These are phyloP conservation scores for Thamnidium elegans DNA, from an alignment of 192 early-diverging fungal genomes.

Conservation along the genomic window DNA sequence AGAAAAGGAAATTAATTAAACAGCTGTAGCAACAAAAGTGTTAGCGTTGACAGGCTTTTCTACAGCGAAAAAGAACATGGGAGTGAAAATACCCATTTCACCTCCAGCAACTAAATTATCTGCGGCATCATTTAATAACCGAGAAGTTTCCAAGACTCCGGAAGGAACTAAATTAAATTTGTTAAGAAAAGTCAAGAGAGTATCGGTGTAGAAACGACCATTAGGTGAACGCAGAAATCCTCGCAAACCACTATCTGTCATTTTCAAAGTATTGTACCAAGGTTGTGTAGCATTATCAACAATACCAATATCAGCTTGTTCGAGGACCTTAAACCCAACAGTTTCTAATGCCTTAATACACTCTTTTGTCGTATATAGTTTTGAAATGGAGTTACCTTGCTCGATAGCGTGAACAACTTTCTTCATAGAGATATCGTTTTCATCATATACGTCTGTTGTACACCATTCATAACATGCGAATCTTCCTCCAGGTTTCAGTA, in stretches of 20 bases:
- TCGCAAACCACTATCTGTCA: conserved; percentile 26
- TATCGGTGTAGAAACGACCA: conserved; percentile 67
- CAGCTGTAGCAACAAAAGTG: too few relatives aligned
- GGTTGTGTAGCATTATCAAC: conserved; percentile 47
- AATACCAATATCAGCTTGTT: conserved; percentile 58
- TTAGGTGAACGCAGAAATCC: conserved; percentile 44
- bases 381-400: conserved; percentile 82
- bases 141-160: conserved; percentile 75
- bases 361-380: conserved; percentile 65
- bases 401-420: conserved; percentile 79
- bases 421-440: conserved; percentile 64
- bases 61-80: conserved; percentile 82
- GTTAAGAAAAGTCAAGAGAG: conserved; percentile 68
- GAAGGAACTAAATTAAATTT: conserved; percentile 70
- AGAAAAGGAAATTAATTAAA: too few relatives aligned
- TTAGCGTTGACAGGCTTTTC: conserved; percentile 46
- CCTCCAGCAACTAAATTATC: conserved; percentile 76
- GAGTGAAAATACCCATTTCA: conserved; percentile 81
- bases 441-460: conserved; percentile 81
- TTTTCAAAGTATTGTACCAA: conserved; percentile 64
- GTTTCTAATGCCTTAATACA: conserved; percentile 71
- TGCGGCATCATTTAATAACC: conserved; percentile 75
- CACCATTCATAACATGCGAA: conserved; percentile 94
- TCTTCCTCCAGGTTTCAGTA: conserved; percentile 83
- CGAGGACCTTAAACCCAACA: conserved; percentile 78